Percentiles rank a stretch among this genome's conserved stretches.
These are phyloP conservation scores for Penicillium simplicissimum DNA, from an alignment of 495 filamentous ascomycete species.

Conservation along the genomic window DNA sequence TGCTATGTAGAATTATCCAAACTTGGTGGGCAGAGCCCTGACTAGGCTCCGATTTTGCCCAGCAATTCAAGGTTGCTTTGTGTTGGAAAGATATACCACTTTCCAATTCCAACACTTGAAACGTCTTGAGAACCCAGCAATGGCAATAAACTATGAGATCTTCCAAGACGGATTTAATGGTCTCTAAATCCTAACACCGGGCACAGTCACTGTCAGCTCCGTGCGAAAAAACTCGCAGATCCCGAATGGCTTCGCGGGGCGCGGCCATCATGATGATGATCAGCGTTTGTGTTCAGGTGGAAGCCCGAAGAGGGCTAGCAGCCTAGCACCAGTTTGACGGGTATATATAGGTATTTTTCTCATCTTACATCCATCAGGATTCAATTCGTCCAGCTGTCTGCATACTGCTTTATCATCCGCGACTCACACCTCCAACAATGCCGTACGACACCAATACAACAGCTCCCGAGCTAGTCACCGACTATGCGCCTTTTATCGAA, in stretches of 20 bases:
- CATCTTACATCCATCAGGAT: not conserved
- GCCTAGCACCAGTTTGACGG: too few species aligned
- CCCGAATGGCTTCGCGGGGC: not conserved
- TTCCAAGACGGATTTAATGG: not conserved
- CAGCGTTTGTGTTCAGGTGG: not conserved
- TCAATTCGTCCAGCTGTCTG: not conserved
- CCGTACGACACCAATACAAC: conserved; percentile 15
- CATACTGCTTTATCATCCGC: not conserved
- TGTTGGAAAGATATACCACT: too few species aligned
- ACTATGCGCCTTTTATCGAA: conserved; percentile 9
- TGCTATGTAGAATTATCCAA: too few species aligned
- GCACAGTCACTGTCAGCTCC: not conserved
- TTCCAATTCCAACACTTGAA: too few species aligned
- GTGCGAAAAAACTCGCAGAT: not conserved
- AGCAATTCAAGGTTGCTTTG: too few species aligned
- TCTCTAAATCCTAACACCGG: not conserved
- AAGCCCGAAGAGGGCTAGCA: not conserved
- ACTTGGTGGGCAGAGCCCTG: too few species aligned
- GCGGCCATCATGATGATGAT: not conserved
- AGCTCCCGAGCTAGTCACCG: conserved; percentile 11
- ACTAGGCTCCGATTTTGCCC: too few species aligned
- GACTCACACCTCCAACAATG: not conserved
- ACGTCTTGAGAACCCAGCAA: too few species aligned
- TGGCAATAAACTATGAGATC: too few species aligned
- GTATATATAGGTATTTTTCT: not conserved